Conservation (phyloP, 441 rosid species). For the Gossypium gossypioides region DNA sequence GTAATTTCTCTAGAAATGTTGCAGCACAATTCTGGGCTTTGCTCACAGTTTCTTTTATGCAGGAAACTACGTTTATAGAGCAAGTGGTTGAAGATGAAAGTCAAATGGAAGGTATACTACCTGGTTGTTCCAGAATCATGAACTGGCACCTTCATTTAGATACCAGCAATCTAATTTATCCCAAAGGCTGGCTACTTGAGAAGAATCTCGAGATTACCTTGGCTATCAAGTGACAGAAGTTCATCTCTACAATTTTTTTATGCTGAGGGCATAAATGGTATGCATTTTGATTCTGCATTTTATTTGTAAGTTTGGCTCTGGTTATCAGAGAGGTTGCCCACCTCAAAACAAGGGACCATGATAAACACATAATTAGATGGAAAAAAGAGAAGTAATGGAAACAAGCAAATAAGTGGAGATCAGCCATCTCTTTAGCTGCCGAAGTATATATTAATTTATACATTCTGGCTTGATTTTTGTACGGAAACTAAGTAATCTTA, state of each 20-base stretch:
- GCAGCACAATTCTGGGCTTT: neutral
- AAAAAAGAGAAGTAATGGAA: neutral
- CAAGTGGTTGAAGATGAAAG: constrained; percentile 89
- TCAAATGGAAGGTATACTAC: constrained; percentile 71
- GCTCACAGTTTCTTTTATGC: neutral
- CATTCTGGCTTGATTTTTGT: no score
- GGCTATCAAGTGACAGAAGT: constrained; percentile 32
- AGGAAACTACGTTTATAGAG: constrained; percentile 90
- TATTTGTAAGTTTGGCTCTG: neutral
- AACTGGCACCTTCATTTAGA: constrained; percentile 95
- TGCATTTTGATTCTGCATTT: neutral
- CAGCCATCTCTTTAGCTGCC: neutral
- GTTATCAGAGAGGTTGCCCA: neutral
- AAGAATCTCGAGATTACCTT: constrained; percentile 54
- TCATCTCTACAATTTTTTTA: constrained; percentile 20
- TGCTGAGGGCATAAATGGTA: constrained; percentile 20
- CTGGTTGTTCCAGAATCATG: constrained; percentile 62
- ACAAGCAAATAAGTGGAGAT: neutral
- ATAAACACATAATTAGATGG: neutral
- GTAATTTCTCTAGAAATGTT: neutral
- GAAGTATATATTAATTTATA: no score
- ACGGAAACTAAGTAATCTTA: neutral
- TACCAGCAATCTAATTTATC: constrained; percentile 46
- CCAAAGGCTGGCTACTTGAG: constrained; percentile 63
- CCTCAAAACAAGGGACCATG: neutral